Conservation (phyloP, 805 yeast genomes). For the Teunomyces lycoperdinae region DNA sequence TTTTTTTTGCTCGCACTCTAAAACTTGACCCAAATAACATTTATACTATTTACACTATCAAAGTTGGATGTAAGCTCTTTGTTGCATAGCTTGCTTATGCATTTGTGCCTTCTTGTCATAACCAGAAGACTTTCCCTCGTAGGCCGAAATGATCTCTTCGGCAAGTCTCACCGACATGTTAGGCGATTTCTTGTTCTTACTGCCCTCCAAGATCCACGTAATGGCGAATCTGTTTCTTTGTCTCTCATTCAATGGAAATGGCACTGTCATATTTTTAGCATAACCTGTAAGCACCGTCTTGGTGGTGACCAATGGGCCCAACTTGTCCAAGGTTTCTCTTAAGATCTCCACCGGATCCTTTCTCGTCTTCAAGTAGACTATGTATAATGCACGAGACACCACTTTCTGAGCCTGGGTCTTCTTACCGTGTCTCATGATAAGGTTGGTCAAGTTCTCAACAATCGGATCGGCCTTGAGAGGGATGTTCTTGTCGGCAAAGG, state of each 20-base stretch:
- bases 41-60: constrained; percentile 11
- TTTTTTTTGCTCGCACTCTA: background rate
- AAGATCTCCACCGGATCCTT: constrained; percentile 77
- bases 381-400: constrained; percentile 74
- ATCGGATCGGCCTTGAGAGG: constrained; percentile 69
- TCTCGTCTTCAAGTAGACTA: constrained; percentile 70
- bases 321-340: constrained; percentile 68
- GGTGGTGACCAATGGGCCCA: constrained; percentile 82
- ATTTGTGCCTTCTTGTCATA: constrained; percentile 78
- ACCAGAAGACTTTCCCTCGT: constrained; percentile 75
- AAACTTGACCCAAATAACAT: background rate
- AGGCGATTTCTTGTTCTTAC: constrained; percentile 71
- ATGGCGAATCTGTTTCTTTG: constrained; percentile 87
- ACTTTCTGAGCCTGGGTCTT: constrained; percentile 75
- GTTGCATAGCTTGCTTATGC: constrained; percentile 85
- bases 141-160: constrained; percentile 81
- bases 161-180: constrained; percentile 86
- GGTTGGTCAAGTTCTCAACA: constrained; percentile 72
- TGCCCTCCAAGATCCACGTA: constrained; percentile 85
- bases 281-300: constrained; percentile 78
- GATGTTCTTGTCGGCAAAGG: constrained; percentile 48
- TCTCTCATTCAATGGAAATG: constrained; percentile 76
- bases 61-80: constrained; percentile 66
- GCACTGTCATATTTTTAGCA: constrained; percentile 79
- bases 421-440: constrained; percentile 91